These are phyloP conservation scores for Barbatosphaeria neglecta DNA, from an alignment of 495 filamentous ascomycete species.

Conservation along the genomic window DNA sequence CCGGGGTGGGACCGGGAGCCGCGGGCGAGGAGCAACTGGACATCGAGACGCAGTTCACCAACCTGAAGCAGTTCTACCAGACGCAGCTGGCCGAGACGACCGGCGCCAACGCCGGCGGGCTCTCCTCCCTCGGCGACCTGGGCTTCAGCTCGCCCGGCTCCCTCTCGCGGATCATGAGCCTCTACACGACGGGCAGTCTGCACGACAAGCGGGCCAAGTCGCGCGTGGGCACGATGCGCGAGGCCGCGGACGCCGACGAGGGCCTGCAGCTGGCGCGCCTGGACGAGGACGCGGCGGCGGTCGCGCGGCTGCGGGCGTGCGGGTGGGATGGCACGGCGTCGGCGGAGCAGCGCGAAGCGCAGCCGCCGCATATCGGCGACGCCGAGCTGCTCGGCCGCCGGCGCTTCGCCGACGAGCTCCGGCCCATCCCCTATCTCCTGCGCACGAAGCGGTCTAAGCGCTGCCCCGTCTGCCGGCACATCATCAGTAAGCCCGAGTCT, in stretches of 20 bases:
- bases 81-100: slow-evolving; percentile 52
- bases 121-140: slow-evolving; percentile 43
- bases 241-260: slow-evolving; percentile 56
- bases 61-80: slow-evolving; percentile 60
- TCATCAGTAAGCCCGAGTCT: slow-evolving; percentile 86
- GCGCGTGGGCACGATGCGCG: slow-evolving; percentile 62
- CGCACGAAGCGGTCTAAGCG: slow-evolving; percentile 89
- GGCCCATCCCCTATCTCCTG: slow-evolving; percentile 68
- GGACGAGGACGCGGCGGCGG: slow-evolving; percentile 38
- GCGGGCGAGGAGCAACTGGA: slow-evolving; percentile 16
- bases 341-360: slow-evolving; percentile 21
- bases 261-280: slow-evolving; percentile 48
- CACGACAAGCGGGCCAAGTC: slow-evolving; percentile 54
- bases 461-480: slow-evolving; percentile 84
- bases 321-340: slow-evolving; percentile 32
- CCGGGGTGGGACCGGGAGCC: slow-evolving; percentile 3
- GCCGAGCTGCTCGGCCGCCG: slow-evolving; percentile 33
- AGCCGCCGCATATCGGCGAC: slow-evolving; percentile 28
- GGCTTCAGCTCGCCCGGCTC: slow-evolving; percentile 70
- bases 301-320: slow-evolving; percentile 30
- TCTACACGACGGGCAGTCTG: slow-evolving; percentile 60
- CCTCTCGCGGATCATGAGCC: slow-evolving; percentile 76
- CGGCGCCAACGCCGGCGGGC: slow-evolving; percentile 31
- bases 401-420: slow-evolving; percentile 53
- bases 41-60: slow-evolving; percentile 37